A percentile compares a stretch with the other conserved stretches of the same genome.
These are phyloP conservation scores for Fusarium redolens DNA, from an alignment of 2,329 filamentous ascomycete genomes.

Conservation along the genomic window DNA sequence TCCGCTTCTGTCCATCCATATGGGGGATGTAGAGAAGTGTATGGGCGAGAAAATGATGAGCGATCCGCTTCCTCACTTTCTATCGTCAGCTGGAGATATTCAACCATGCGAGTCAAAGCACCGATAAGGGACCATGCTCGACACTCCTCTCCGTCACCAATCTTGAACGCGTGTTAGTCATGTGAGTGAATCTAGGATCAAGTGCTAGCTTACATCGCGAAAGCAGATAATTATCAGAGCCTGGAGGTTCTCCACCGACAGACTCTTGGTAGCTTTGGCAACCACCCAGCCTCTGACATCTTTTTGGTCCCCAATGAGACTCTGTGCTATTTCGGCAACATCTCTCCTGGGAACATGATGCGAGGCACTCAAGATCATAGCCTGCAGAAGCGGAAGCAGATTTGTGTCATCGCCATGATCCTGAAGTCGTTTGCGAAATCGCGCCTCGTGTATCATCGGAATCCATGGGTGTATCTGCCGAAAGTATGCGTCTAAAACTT, in stretches of 20 bases:
- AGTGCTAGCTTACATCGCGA: slow-evolving; percentile 9
- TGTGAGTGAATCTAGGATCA: rapidly evolving
- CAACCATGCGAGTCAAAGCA: slow-evolving; percentile 45
- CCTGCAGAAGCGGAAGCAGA: slow-evolving; percentile 11
- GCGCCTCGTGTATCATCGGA: slow-evolving; percentile 27
- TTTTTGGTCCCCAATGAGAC: neutral
- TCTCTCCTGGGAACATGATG: slow-evolving; percentile 1
- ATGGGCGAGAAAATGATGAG: neutral
- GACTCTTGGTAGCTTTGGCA: slow-evolving; percentile 18
- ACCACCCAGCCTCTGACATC: slow-evolving; percentile 13
- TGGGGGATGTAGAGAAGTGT: slow-evolving; percentile 16
- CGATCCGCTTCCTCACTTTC: slow-evolving; percentile 30
- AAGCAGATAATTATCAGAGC: slow-evolving; percentile 33
- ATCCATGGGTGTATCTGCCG: slow-evolving; percentile 35
- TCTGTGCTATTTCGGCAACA: neutral
- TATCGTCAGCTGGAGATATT: slow-evolving; percentile 45
- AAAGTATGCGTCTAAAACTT: slow-evolving; percentile 31
- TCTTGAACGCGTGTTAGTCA: slow-evolving; percentile 3
- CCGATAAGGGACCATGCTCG: slow-evolving; percentile 46
- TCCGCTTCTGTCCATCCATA: slow-evolving; percentile 45
- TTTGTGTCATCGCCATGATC: slow-evolving; percentile 6
- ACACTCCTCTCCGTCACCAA: slow-evolving; percentile 41
- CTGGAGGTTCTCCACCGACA: slow-evolving; percentile 33
- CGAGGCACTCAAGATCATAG: slow-evolving; percentile 21
- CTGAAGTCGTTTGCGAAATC: slow-evolving; percentile 18